phyloP scores from a whole-genome alignment of 345 rosid genomes.

The Excoecaria agallocha region DNA sequence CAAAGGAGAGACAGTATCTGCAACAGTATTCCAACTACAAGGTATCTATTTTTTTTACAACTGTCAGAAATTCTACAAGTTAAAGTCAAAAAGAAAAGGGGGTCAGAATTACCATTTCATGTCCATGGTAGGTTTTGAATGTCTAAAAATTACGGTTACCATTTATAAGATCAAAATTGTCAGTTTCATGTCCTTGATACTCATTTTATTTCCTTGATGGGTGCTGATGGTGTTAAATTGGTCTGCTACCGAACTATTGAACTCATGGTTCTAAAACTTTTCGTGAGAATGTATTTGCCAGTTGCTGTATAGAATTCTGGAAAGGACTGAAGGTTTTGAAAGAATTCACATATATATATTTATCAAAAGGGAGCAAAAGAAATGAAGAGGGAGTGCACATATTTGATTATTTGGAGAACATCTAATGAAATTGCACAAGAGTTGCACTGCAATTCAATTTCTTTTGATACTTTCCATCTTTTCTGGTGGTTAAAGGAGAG shows the following conservation, averaged over 20 bases:
- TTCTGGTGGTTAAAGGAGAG: neutral
- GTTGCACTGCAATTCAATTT: neutral
- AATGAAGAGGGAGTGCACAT: neutral
- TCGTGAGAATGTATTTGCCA: neutral
- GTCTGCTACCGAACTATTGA: neutral
- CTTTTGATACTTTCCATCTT: neutral
- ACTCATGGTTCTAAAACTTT: neutral
- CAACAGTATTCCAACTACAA: slow-evolving; percentile 81
- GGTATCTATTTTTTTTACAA: slow-evolving; percentile 40
- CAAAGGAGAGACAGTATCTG: slow-evolving; percentile 80
- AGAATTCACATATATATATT: neutral
- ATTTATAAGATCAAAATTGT: neutral
- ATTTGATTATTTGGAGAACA: neutral
- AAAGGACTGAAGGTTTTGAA: neutral
- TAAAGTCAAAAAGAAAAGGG: neutral
- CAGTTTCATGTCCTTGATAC: neutral
- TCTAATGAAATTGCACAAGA: neutral
- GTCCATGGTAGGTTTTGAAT: neutral
- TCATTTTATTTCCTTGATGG: neutral
- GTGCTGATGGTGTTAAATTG: neutral
- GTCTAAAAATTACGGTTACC: neutral
- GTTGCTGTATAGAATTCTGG: neutral
- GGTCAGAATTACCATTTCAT: neutral
- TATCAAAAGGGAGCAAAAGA: neutral
- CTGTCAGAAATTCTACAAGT: neutral